Conservation (phyloP, 2,329 filamentous ascomycete genomes). For the Colletotrichum tofieldiae region DNA sequence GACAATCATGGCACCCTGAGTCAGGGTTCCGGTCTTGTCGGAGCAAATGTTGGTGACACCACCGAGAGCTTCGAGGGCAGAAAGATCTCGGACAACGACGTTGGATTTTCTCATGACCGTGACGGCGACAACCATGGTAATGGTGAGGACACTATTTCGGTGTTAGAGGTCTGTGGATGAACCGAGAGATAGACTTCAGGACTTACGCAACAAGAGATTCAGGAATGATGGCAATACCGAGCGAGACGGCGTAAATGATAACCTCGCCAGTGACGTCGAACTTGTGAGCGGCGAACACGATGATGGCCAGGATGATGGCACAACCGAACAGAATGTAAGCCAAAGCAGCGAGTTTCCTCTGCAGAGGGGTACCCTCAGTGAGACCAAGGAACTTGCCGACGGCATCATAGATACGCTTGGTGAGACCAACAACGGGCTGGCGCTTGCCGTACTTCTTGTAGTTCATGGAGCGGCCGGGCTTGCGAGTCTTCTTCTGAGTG, state of each 20-base stretch:
- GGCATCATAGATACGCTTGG: conserved; percentile 64
- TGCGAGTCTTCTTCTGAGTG: conserved; percentile 67
- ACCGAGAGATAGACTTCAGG: not conserved
- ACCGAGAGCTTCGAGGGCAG: conserved; percentile 78
- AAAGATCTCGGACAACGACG: conserved; percentile 77
- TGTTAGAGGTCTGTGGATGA: conserved; percentile 39
- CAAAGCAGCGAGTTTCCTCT: conserved; percentile 83
- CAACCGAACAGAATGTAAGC: conserved; percentile 84
- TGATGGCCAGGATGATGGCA: conserved; percentile 71
- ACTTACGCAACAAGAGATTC: conserved; percentile 75
- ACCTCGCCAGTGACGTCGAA: conserved; percentile 68
- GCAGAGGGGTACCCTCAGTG: conserved; percentile 81
- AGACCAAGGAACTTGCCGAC: conserved; percentile 73
- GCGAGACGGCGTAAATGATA: conserved; percentile 71
- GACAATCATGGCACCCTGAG: conserved; percentile 79
- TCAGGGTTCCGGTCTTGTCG: conserved; percentile 81
- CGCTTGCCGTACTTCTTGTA: conserved; percentile 68
- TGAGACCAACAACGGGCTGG: conserved; percentile 63
- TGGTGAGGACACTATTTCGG: conserved; percentile 70
- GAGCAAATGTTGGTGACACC: conserved; percentile 82
- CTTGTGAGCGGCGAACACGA: conserved; percentile 72
- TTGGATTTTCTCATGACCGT: conserved; percentile 76
- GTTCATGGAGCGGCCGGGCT: conserved; percentile 69
- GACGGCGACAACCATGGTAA: conserved; percentile 78
- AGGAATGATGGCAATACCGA: conserved; percentile 75